Evolutionary conservation across 2,329 filamentous ascomycete species (phyloP).

Genomic region (Fusarium floridanum): DNA sequence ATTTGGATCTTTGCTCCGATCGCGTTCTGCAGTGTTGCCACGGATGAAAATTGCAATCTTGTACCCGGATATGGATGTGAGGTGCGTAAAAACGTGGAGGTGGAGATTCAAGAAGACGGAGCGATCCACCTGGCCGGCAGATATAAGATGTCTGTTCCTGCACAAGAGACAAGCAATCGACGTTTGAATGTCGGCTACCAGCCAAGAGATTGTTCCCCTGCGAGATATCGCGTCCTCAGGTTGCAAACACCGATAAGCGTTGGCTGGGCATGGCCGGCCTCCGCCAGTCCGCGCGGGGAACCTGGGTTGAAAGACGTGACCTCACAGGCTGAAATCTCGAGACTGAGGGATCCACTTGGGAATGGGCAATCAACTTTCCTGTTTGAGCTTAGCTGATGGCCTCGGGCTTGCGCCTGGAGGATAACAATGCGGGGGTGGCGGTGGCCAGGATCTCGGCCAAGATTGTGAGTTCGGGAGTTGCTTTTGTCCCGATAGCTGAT

Average conservation of each 20-base stretch:
- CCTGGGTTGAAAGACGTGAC: not conserved
- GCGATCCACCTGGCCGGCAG: not conserved
- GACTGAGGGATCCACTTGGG: constrained; percentile 11
- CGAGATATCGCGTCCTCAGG: not conserved
- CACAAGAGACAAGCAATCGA: not conserved
- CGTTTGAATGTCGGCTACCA: not conserved
- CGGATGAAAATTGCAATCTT: not conserved
- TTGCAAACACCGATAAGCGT: not conserved
- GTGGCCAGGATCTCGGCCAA: not conserved
- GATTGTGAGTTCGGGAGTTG: not conserved
- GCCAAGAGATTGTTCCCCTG: not conserved
- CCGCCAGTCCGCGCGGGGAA: constrained; percentile 27
- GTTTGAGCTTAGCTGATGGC: constrained; percentile 16
- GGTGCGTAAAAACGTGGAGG: not conserved
- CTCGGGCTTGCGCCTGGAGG: not conserved
- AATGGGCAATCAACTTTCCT: constrained; percentile 44
- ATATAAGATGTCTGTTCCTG: not conserved
- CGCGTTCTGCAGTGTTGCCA: not conserved
- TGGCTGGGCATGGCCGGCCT: not conserved
- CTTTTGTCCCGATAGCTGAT: not conserved
- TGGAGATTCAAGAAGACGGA: not conserved
- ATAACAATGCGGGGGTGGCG: not conserved
- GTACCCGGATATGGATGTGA: not conserved
- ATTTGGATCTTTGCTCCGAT: not conserved
- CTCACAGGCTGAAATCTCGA: constrained; percentile 1